A percentile compares a stretch with the other conserved stretches of the same genome.
phyloP scores from a whole-genome alignment of 306 rosid genomes.

The Castanospermum australe region DNA sequence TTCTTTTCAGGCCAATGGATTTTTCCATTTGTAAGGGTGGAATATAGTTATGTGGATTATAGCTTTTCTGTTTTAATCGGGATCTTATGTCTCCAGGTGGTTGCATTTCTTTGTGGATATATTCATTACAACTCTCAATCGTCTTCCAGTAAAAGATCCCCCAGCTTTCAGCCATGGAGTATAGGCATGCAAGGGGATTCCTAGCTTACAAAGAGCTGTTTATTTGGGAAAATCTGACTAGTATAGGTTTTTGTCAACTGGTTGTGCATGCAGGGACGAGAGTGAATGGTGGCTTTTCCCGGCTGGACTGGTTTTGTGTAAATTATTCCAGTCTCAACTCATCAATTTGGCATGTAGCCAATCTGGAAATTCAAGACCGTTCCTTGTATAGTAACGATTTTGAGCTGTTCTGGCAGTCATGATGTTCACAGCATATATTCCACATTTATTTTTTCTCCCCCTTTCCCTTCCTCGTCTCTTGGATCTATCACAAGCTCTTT shows the following conservation, averaged over 20 bases:
- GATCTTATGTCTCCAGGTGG: conserved; percentile 51
- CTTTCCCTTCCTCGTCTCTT: background rate
- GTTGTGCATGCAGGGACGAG: conserved; percentile 76
- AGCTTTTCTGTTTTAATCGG: background rate
- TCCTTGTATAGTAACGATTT: conserved; percentile 91
- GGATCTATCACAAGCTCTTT: conserved; percentile 31
- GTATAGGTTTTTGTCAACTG: background rate
- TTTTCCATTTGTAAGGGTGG: background rate
- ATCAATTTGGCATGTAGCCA: conserved; percentile 94
- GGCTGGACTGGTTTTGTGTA: conserved; percentile 81
- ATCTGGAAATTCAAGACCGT: conserved; percentile 99
- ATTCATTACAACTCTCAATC: conserved; percentile 71
- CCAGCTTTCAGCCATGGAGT: conserved; percentile 82
- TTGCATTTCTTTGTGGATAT: conserved; percentile 92
- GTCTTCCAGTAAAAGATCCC: conserved; percentile 54
- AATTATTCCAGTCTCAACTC: conserved; percentile 84
- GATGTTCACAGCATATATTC: conserved; percentile 49
- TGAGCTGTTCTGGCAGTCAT: conserved; percentile 98
- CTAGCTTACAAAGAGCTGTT: background rate
- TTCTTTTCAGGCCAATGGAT: background rate
- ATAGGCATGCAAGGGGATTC: conserved; percentile 70
- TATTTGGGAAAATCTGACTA: conserved; percentile 4
- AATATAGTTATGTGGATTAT: background rate
- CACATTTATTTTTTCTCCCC: conserved; percentile 39
- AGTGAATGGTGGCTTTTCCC: conserved; percentile 99